Evolutionary conservation across 805 yeast genomes (phyloP).

Genomic region (Nakazawaea ambrosiae): DNA sequence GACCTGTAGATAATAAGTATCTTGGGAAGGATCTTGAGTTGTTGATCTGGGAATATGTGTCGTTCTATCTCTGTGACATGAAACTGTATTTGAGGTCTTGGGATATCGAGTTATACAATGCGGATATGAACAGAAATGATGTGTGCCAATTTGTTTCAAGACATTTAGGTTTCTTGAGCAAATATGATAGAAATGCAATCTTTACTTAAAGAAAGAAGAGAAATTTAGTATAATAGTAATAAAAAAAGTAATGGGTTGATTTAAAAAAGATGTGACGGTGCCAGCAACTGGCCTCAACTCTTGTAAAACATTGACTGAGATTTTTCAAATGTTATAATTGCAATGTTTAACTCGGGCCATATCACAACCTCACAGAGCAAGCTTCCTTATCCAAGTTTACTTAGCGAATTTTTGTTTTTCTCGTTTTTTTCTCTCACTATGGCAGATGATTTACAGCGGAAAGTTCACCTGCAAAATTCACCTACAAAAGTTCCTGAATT

Average conservation of each 20-base stretch:
- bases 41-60: slow-evolving; percentile 25
- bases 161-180: slow-evolving; percentile 38
- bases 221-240: not conserved
- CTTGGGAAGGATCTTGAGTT: slow-evolving; percentile 27
- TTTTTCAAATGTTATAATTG: too few species aligned
- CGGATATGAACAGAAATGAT: slow-evolving; percentile 25
- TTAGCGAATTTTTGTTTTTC: too few species aligned
- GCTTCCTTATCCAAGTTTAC: too few species aligned
- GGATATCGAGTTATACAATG: slow-evolving; percentile 11
- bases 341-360: too few species aligned
- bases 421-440: too few species aligned
- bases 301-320: too few species aligned
- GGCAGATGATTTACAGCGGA: too few species aligned
- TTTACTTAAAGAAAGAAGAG: slow-evolving; percentile 1
- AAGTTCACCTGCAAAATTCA: too few species aligned
- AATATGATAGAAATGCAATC: slow-evolving; percentile 11
- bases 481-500: too few species aligned
- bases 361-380: too few species aligned
- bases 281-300: not conserved
- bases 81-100: slow-evolving; percentile 16
- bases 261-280: not conserved
- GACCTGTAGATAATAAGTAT: slow-evolving; percentile 22
- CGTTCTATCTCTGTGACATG: slow-evolving; percentile 26
- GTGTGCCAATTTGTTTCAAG: slow-evolving; percentile 44
- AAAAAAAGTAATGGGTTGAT: not conserved